A percentile compares a stretch with the other conserved stretches of the same genome.
Conservation (phyloP, 2,329 filamentous ascomycete genomes). For the Cladosporium sp. region DNA sequence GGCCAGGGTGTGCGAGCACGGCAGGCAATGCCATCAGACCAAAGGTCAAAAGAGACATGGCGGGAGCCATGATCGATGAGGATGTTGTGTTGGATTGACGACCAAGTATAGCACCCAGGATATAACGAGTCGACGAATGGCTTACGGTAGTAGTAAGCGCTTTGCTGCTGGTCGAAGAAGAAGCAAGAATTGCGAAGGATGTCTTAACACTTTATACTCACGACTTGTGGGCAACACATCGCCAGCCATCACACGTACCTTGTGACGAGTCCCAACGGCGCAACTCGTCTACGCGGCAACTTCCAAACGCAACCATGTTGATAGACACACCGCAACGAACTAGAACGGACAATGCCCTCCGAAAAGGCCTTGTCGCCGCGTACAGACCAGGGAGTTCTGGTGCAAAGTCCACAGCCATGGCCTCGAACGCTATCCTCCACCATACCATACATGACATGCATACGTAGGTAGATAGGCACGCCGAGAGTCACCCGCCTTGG, state of each 20-base stretch:
- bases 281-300: neutral
- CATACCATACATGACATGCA: too few relatives aligned
- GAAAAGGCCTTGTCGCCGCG: neutral
- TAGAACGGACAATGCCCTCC: neutral
- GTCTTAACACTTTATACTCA: too few relatives aligned
- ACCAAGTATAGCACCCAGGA: neutral
- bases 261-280: neutral
- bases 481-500: neutral
- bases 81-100: neutral
- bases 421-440: neutral
- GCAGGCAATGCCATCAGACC: neutral
- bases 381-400: neutral
- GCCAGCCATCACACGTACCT: neutral
- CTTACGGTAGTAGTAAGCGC: neutral
- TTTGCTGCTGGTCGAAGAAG: neutral
- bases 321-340: neutral
- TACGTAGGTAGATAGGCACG: neutral
- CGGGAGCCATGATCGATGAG: conserved; percentile 3
- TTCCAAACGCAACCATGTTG: neutral
- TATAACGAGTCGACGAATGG: neutral
- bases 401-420: neutral
- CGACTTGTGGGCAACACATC: too few relatives aligned
- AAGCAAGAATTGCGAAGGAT: too few relatives aligned
- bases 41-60: conserved; percentile 5
- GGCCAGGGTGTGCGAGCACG: conserved; percentile 22